Evolutionary conservation across 805 yeast species (phyloP).

Genomic region (Saccharomycopsis selenospora): DNA sequence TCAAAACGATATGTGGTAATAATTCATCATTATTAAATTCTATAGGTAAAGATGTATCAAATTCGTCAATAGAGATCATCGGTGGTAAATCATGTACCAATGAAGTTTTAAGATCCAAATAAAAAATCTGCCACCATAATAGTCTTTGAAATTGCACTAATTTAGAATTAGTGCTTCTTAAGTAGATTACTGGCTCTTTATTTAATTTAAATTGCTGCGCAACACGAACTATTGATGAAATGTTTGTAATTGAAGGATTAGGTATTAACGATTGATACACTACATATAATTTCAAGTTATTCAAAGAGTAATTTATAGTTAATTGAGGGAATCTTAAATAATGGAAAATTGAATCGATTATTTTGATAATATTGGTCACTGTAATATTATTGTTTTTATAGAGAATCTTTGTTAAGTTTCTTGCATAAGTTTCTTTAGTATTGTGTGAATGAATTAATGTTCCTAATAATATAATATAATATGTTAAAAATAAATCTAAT

Average conservation of each 20-base stretch:
- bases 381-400: not conserved
- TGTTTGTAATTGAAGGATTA: slow-evolving; percentile 48
- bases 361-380: not conserved
- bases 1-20: slow-evolving; percentile 39
- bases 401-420: not conserved
- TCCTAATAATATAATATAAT: slow-evolving; percentile 8
- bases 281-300: slow-evolving; percentile 41
- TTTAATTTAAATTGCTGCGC: slow-evolving; percentile 51
- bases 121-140: slow-evolving; percentile 64
- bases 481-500: slow-evolving; percentile 9
- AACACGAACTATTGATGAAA: slow-evolving; percentile 48
- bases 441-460: not conserved
- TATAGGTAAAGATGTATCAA: slow-evolving; percentile 50
- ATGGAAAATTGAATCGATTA: slow-evolving; percentile 4
- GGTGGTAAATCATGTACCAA: slow-evolving; percentile 51
- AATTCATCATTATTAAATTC: slow-evolving; percentile 35
- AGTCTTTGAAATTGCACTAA: slow-evolving; percentile 46
- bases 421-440: not conserved
- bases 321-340: slow-evolving; percentile 32
- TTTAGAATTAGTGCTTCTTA: slow-evolving; percentile 41
- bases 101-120: slow-evolving; percentile 49
- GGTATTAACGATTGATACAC: slow-evolving; percentile 47
- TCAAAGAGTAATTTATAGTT: slow-evolving; percentile 39
- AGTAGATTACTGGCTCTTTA: slow-evolving; percentile 51
- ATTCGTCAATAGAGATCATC: slow-evolving; percentile 43